These are phyloP conservation scores for Pythium phragmiticola DNA, from an alignment of 352 stramenopile genomes.

Conservation along the genomic window DNA sequence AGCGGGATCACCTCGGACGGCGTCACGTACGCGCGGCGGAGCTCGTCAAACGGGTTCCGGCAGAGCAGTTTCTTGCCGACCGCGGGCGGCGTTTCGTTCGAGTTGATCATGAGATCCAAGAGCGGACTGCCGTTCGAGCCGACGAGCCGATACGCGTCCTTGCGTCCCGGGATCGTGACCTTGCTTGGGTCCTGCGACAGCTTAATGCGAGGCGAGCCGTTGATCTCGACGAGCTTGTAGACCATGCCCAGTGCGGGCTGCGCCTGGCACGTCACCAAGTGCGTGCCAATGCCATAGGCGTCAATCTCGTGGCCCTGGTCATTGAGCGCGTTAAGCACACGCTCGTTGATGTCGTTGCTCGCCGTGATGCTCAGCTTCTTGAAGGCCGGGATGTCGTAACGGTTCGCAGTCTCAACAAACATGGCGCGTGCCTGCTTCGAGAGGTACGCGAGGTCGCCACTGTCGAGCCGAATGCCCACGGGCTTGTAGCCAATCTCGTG, in stretches of 20 bases:
- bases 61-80: slow-evolving; percentile 91
- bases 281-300: slow-evolving; percentile 94
- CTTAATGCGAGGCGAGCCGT: slow-evolving; percentile 96
- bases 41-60: slow-evolving; percentile 95
- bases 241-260: slow-evolving; percentile 99
- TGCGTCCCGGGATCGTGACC: slow-evolving; percentile 90
- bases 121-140: slow-evolving; percentile 86
- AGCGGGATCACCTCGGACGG: slow-evolving; percentile 89
- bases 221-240: slow-evolving; percentile 99
- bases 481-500: slow-evolving; percentile 89
- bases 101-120: slow-evolving; percentile 90
- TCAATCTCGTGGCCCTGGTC: slow-evolving; percentile 96
- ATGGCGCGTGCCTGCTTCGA: slow-evolving; percentile 82
- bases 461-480: slow-evolving; percentile 96
- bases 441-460: slow-evolving; percentile 97
- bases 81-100: slow-evolving; percentile 75
- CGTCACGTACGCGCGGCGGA: slow-evolving; percentile 93
- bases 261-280: slow-evolving; percentile 97
- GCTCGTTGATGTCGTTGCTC: slow-evolving; percentile 99
- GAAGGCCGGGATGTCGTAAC: slow-evolving; percentile 75
- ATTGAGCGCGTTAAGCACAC: slow-evolving; percentile 93
- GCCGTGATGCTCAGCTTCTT: slow-evolving; percentile 92
- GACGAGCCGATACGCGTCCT: slow-evolving; percentile 91
- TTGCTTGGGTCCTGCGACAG: slow-evolving; percentile 97
- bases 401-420: slow-evolving; percentile 52